phyloP scores from a whole-genome alignment of 805 yeast genomes.

The Candida chauliodis region DNA sequence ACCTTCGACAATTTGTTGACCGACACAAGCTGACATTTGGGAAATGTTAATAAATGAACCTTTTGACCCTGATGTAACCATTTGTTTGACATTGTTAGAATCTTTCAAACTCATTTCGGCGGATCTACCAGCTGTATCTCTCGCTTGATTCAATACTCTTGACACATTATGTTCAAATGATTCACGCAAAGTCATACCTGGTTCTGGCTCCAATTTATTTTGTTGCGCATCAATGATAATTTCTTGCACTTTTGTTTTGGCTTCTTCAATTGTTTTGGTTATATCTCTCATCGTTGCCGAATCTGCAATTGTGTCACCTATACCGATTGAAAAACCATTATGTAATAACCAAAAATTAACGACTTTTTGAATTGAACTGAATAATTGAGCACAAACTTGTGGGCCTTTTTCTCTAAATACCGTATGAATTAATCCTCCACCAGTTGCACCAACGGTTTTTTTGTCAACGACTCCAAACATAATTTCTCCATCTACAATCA shows the following conservation, averaged over 20 bases:
- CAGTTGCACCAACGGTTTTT: conserved; percentile 97
- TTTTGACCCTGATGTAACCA: conserved; percentile 98
- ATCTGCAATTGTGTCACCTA: conserved; percentile 99
- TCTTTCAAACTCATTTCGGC: conserved; percentile 96
- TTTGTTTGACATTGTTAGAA: conserved; percentile 93
- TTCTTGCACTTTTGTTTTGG: conserved; percentile 91
- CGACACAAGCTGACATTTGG: conserved; percentile 99
- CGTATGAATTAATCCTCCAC: conserved; percentile 96
- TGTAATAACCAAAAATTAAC: conserved; percentile 96
- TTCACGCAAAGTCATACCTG: conserved; percentile 99
- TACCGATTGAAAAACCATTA: conserved; percentile 97
- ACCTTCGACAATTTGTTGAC: conserved; percentile 99
- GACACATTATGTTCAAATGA: conserved; percentile 97
- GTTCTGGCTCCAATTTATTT: conserved; percentile 86
- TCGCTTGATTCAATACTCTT: conserved; percentile 91
- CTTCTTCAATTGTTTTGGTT: conserved; percentile 88
- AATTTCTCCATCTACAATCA: conserved; percentile 91
- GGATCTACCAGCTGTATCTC: conserved; percentile 98
- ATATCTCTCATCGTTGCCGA: conserved; percentile 91
- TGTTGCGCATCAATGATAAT: conserved; percentile 90
- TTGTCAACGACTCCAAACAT: conserved; percentile 98
- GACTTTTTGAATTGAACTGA: conserved; percentile 90
- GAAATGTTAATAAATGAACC: conserved; percentile 99
- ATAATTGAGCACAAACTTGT: conserved; percentile 78
- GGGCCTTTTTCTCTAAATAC: conserved; percentile 98